Conservation (phyloP, 192 early-diverging fungal genomes). For the Coemansia sp. region DNA sequence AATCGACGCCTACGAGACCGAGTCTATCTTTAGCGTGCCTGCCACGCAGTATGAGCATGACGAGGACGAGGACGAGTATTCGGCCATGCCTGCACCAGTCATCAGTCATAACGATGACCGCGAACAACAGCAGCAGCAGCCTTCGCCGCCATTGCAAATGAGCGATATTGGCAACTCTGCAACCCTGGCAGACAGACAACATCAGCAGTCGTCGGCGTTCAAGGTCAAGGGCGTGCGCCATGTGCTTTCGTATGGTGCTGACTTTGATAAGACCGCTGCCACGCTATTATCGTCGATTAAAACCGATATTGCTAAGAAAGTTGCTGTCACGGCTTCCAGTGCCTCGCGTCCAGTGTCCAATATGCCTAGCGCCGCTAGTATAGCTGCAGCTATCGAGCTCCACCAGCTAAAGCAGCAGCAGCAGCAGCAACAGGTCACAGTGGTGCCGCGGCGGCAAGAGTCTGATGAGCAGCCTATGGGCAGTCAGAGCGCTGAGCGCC, state of each 20-base stretch:
- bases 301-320: conserved; percentile 42
- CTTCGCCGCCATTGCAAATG: no score
- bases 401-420: conserved; percentile 49
- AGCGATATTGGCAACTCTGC: neutral
- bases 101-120: neutral
- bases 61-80: neutral
- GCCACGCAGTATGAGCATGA: conserved; percentile 2
- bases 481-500: conserved; percentile 4
- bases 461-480: neutral
- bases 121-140: no score
- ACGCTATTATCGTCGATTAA: conserved; percentile 54
- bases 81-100: neutral
- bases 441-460: neutral
- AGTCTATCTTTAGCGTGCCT: conserved; percentile 14
- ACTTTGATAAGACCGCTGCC: conserved; percentile 54
- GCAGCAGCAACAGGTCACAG: conserved; percentile 6
- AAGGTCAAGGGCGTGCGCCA: conserved; percentile 52
- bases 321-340: neutral
- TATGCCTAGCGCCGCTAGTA: conserved; percentile 18
- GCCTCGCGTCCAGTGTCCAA: conserved; percentile 20
- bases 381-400: conserved; percentile 50
- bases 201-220: conserved; percentile 30
- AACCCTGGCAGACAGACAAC: no score
- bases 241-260: conserved; percentile 44
- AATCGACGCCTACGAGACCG: conserved; percentile 41